phyloP scores from a whole-genome alignment of 2,329 filamentous ascomycete genomes.

The Fusarium sterilihyphosum region DNA sequence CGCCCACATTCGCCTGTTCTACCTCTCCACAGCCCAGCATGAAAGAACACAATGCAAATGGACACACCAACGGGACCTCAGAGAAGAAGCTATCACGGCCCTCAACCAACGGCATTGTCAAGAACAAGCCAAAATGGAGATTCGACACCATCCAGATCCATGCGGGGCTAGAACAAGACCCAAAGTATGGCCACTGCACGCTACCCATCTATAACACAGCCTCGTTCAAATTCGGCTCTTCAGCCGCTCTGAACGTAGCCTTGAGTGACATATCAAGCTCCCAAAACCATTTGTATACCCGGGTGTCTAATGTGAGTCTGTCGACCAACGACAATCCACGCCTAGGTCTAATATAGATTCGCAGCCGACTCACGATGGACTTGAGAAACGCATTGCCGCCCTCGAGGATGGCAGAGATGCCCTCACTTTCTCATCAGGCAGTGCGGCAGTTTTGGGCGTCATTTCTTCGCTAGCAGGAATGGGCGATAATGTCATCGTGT shows the following conservation, averaged over 20 bases:
- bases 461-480: not conserved
- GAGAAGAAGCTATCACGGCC: not conserved
- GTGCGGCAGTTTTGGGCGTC: not conserved
- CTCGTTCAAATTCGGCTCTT: not conserved
- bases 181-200: not conserved
- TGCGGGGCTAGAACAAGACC: not conserved
- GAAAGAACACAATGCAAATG: not conserved
- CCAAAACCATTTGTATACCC: not conserved
- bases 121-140: not conserved
- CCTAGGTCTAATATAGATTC: not conserved
- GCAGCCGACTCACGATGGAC: not conserved
- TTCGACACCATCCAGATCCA: not conserved
- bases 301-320: not conserved
- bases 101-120: not conserved
- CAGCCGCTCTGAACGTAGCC: not conserved
- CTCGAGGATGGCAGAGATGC: not conserved
- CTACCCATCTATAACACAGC: not conserved
- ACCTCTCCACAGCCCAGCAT: not conserved
- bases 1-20: not conserved
- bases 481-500: not conserved
- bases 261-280: not conserved
- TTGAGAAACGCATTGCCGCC: not conserved
- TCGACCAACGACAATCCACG: accelerated
- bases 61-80: not conserved
- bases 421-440: not conserved